Base-by-base conservation (phyloP, 768 basidiomycete genomes). In the Gymnopilus junonius region DNA sequence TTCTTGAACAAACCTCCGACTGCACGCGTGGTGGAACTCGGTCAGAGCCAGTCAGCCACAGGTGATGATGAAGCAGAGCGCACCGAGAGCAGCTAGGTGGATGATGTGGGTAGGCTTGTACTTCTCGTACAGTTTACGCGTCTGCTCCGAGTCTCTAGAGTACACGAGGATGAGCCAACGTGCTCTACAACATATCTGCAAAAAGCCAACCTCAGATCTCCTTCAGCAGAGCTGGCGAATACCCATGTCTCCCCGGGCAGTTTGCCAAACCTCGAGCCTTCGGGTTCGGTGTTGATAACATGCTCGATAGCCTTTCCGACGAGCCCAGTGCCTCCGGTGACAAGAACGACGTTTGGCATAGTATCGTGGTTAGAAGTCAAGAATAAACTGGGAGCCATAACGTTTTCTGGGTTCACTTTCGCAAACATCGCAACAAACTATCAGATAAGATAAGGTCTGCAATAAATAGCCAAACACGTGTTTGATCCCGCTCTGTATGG, bases 21-120 rank as follows among this genome's bases (percentile, higher is more conserved):
- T 94, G 64, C 53, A 65, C 20, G 29, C 59, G 3, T 39, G 37
- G n/a, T n/a, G n/a, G n/a, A n/a, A 20, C 59, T 29, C 51, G 48
- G 20, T 32, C 27, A 59, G 39, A 46, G 50, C 25, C n/a, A 29
- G 34, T 31, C 25, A 39, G 21, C 12, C 46, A 29, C 20, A n/a
- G n/a, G n/a, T n/a, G n/a, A 20, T 34, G 31, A 32, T 8, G 27
- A 34, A 39, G 57, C 45, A 27, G 25, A 17, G 35, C 87, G n/a
- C 70, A 94, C 93, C 94, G 42, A 94, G 85, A 5, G 96, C 95
- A 35, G 95, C 96, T 48, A 97, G 87, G 79, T 98, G 97, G 71
- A 99, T 97, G 69, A 98, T 94, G 84, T 96, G 91, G 0, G 94
- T 97, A 0, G 97, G 95, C 71, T 93, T 90, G 79, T 97, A 89